phyloP scores from a whole-genome alignment of 1,139 yeast genomes.

The Pneumocystis sp. region DNA sequence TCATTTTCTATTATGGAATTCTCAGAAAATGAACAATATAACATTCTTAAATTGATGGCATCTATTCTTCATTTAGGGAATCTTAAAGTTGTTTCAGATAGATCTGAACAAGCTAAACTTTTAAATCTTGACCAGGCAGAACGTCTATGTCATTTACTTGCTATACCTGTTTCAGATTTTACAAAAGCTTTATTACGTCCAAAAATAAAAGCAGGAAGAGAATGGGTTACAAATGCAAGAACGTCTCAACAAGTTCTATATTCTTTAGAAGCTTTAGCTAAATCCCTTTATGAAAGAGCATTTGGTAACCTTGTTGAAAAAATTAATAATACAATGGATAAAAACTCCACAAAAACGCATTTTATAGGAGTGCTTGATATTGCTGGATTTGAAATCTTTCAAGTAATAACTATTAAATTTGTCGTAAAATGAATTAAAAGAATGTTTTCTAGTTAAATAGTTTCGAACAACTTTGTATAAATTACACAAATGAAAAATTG shows the following conservation, averaged over 20 bases:
- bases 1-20: constrained; percentile 71
- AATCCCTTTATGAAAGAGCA: constrained; percentile 68
- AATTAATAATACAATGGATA: constrained; percentile 56
- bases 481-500: constrained; percentile 86
- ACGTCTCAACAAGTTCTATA: constrained; percentile 68
- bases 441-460: constrained; percentile 39
- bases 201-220: constrained; percentile 82
- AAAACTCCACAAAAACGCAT: constrained; percentile 27
- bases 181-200: constrained; percentile 53
- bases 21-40: constrained; percentile 36
- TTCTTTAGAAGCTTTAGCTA: constrained; percentile 76
- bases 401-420: constrained; percentile 18
- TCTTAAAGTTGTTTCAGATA: constrained; percentile 53
- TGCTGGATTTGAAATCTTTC: constrained; percentile 94
- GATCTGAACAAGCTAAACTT: constrained; percentile 57
- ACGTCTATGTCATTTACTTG: constrained; percentile 46
- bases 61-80: constrained; percentile 77
- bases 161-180: constrained; percentile 45
- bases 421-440: no score
- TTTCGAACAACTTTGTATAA: constrained; percentile 91
- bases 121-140: constrained; percentile 39
- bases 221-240: constrained; percentile 65
- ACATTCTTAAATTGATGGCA: constrained; percentile 55
- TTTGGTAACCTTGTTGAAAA: constrained; percentile 65
- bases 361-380: constrained; percentile 91